Evolutionary conservation across 2,329 filamentous ascomycete genomes (phyloP).

Genomic region (Colletotrichum costaricense): DNA sequence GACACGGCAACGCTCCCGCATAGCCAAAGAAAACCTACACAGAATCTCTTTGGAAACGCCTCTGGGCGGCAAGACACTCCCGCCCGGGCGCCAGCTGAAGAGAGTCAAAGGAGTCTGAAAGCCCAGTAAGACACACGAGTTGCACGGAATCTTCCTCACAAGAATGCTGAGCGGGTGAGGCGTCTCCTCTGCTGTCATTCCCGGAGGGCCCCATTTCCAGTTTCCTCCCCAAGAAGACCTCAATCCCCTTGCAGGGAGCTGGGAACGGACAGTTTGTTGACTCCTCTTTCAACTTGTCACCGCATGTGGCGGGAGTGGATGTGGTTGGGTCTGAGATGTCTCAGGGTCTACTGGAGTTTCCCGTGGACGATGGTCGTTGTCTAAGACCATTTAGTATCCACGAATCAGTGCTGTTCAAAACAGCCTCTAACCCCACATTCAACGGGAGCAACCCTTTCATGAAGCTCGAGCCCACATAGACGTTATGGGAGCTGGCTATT

Average conservation of each 20-base stretch:
- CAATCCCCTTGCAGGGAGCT: background rate
- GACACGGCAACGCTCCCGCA: background rate
- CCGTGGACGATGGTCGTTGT: background rate
- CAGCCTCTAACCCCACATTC: slow-evolving; percentile 13
- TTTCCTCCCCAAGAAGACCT: background rate
- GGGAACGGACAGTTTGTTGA: background rate
- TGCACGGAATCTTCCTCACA: background rate
- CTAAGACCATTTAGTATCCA: background rate
- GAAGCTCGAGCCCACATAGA: slow-evolving; percentile 1
- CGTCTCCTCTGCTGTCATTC: slow-evolving; percentile 4
- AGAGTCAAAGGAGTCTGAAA: background rate
- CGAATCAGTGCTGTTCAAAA: background rate
- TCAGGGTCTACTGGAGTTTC: slow-evolving; percentile 2
- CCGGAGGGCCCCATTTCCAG: background rate
- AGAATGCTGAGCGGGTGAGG: slow-evolving; percentile 16
- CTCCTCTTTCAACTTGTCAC: background rate
- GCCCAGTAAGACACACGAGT: background rate
- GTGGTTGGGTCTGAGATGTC: background rate
- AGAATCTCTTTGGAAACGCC: background rate
- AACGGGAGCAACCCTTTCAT: slow-evolving; percentile 15
- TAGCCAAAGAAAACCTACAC: background rate
- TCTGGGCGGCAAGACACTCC: background rate
- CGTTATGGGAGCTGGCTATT: slow-evolving; percentile 9
- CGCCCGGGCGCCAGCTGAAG: background rate
- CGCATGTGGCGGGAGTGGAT: background rate